Evolutionary conservation across 2,329 filamentous ascomycete species (phyloP).

Genomic region (Cladosporium sp.): DNA sequence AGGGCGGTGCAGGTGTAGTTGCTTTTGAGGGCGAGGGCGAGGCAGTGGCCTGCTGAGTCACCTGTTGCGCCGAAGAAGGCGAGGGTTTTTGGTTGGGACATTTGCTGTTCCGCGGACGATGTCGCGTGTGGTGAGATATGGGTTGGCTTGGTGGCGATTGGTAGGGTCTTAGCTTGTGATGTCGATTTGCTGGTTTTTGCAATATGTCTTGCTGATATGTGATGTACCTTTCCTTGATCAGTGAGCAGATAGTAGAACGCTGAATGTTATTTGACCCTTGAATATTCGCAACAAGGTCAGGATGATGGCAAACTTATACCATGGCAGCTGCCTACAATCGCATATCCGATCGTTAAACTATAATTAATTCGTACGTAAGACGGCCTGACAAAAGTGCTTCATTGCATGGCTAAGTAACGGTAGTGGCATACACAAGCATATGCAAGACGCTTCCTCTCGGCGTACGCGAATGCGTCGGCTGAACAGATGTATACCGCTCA

Average conservation of each 20-base stretch:
- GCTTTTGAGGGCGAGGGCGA: constrained; percentile 42
- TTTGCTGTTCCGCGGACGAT: constrained; percentile 2
- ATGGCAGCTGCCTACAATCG: neutral
- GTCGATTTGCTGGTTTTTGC: too few relatives aligned
- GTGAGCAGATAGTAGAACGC: too few relatives aligned
- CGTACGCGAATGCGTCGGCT: neutral
- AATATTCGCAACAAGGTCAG: too few relatives aligned
- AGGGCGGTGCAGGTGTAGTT: constrained; percentile 46
- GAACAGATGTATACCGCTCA: neutral
- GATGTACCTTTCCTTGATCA: too few relatives aligned
- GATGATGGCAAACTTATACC: neutral
- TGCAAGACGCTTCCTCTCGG: neutral
- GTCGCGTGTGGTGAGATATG: neutral
- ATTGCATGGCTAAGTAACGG: neutral
- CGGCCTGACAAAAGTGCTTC: neutral
- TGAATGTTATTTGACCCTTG: too few relatives aligned
- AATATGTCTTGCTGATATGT: too few relatives aligned
- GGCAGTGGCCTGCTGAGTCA: constrained; percentile 42
- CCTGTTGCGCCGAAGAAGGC: constrained; percentile 53
- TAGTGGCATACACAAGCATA: neutral
- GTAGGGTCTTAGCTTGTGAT: too few relatives aligned
- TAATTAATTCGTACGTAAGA: neutral
- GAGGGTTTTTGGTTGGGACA: constrained; percentile 29
- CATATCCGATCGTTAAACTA: neutral
- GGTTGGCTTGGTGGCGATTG: neutral